Conservation (phyloP, 179 eudicot species). For the Amaranthus tricolor region DNA sequence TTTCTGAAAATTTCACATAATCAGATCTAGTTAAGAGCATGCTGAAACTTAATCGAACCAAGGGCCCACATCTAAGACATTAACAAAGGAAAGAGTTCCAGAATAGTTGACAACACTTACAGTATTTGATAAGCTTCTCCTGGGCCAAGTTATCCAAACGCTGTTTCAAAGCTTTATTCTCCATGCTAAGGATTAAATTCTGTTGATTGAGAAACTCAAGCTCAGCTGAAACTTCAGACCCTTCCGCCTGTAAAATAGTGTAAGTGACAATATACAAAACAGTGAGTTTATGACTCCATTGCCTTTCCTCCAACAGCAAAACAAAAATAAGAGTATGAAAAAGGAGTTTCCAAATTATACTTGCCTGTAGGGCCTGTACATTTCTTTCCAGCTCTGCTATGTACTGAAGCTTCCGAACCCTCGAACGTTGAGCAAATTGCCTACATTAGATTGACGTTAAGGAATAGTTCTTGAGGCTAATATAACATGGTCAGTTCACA, state of each 20-base stretch:
- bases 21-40: too few species aligned
- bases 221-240: constrained; percentile 85
- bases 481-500: constrained; percentile 1
- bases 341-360: constrained; percentile 3
- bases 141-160: constrained; percentile 85
- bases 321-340: neutral
- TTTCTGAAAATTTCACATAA: too few species aligned
- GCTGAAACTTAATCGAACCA: too few species aligned
- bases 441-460: constrained; percentile 39
- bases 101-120: constrained; percentile 42
- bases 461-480: constrained; percentile 3
- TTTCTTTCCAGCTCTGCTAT: constrained; percentile 93
- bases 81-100: neutral
- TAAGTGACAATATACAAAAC: neutral
- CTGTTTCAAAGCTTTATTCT: constrained; percentile 89
- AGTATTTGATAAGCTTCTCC: constrained; percentile 79
- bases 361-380: constrained; percentile 85
- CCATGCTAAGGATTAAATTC: constrained; percentile 86
- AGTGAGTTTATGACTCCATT: neutral
- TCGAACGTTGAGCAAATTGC: constrained; percentile 96
- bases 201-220: constrained; percentile 90
- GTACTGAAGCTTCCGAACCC: constrained; percentile 94
- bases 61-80: neutral
- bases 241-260: constrained; percentile 62
- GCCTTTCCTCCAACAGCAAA: neutral